A percentile compares a stretch with the other conserved stretches of the same genome.
phyloP scores from a whole-genome alignment of 371 early-diverging fungal species.

The Mucor piriformis region DNA sequence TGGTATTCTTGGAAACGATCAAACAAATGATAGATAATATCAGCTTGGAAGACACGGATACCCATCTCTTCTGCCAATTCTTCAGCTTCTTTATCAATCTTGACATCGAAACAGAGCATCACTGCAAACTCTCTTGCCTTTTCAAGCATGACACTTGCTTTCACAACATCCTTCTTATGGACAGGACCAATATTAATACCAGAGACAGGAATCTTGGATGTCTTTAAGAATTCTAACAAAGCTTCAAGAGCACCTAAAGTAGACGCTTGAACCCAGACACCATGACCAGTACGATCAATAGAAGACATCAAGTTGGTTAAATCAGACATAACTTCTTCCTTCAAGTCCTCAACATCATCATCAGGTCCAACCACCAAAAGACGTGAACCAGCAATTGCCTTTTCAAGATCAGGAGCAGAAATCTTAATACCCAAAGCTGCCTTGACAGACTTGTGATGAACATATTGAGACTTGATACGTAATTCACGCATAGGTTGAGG shows the following conservation, averaged over 20 bases:
- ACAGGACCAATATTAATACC: slow-evolving; percentile 99
- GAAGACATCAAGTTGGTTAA: slow-evolving; percentile 75
- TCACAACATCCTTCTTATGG: slow-evolving; percentile 97
- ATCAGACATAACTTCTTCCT: slow-evolving; percentile 94
- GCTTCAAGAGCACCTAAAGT: slow-evolving; percentile 99
- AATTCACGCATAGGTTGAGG: slow-evolving; percentile 99
- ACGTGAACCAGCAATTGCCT: slow-evolving; percentile 98
- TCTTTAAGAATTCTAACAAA: slow-evolving; percentile 93
- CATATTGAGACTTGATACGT: slow-evolving; percentile 96
- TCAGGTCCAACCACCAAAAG: slow-evolving; percentile 92
- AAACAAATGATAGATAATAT: slow-evolving; percentile 99
- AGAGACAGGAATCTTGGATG: slow-evolving; percentile 95
- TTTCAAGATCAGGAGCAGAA: slow-evolving; percentile 94
- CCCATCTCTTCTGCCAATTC: slow-evolving; percentile 93
- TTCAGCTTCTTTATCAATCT: slow-evolving; percentile 96
- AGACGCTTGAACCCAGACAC: slow-evolving; percentile 99
- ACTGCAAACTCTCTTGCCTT: slow-evolving; percentile 89
- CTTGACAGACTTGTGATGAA: slow-evolving; percentile 96
- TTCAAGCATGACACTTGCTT: slow-evolving; percentile 93
- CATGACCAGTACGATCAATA: slow-evolving; percentile 88
- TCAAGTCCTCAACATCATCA: slow-evolving; percentile 95
- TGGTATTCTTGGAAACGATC: slow-evolving; percentile 93
- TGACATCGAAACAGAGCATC: slow-evolving; percentile 99
- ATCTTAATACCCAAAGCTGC: slow-evolving; percentile 99
- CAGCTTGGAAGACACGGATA: slow-evolving; percentile 95